Base-by-base conservation (phyloP, 2,329 filamentous ascomycete species). In the Paramyrothecium roridum region DNA sequence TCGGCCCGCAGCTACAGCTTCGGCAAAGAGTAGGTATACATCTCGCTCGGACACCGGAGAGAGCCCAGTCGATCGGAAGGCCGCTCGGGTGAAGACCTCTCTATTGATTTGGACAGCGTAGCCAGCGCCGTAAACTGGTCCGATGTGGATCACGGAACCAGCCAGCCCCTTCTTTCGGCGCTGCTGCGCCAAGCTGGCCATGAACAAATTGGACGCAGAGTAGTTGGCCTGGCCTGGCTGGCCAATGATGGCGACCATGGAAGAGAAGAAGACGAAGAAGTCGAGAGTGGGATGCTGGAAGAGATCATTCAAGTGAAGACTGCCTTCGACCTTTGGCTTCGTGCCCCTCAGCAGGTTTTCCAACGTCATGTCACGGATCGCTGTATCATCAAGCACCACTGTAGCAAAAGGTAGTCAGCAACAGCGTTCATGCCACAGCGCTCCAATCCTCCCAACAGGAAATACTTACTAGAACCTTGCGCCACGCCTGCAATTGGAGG, bases 181-280 rank as follows among this genome's bases (percentile, higher is more conserved):
- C 21, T 66, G 54, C 12, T 57, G 56, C 20, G 63, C 60, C 1
- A 75, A 52, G 20, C 65, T 61, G 16, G 57, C 56, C 69, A 76
- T 74, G 58, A 71, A 78, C 10, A 59, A 51, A 57, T 75, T 75
- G 2, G 68, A 71, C 4, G 74, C 73, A 1, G 64, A 59, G 52
- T 78, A 78, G 23, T 61, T 67, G 11, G 62, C 59, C 53, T 78
- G 76, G 2, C 73, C 73, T 2, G 54, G 52, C 48, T 72, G 72
- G 1, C 76, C 76, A 1, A 66, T 61, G 0, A 75, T 62, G 4
- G 53, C 62, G 6, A 67, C 57, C 1, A 72, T 56, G 0, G 76
- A 79, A 1, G 71, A 74, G 46, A 77, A 71, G 23, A 74, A 58
- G 13, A 79, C 63, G 60, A 80, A 76, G 53, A 76, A 77, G 48